phyloP scores from a whole-genome alignment of 2,329 filamentous ascomycete genomes.

The Aspergillus ustus region DNA sequence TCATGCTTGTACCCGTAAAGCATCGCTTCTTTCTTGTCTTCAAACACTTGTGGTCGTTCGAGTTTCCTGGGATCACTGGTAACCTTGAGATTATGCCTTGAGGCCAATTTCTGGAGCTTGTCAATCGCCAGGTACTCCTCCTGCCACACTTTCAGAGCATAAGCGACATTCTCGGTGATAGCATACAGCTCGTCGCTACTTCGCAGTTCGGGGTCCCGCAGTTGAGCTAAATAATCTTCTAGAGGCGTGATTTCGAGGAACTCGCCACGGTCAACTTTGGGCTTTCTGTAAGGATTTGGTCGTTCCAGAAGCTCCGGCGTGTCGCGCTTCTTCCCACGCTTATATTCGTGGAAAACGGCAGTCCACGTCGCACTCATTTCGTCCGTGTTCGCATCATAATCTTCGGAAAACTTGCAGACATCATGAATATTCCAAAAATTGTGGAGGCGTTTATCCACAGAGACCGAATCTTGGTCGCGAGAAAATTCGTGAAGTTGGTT shows the following conservation, averaged over 20 bases:
- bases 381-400: conserved; percentile 38
- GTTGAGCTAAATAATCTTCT: conserved; percentile 41
- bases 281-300: conserved; percentile 41
- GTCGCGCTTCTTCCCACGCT: conserved; percentile 36
- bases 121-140: conserved; percentile 61
- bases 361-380: conserved; percentile 40
- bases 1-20: conserved; percentile 65
- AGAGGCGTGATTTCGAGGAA: conserved; percentile 44
- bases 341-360: conserved; percentile 37
- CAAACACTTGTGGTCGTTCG: conserved; percentile 55
- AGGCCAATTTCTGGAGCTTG: conserved; percentile 53
- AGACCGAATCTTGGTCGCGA: conserved; percentile 27
- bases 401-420: conserved; percentile 36
- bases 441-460: conserved; percentile 37
- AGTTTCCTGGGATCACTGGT: conserved; percentile 57
- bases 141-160: conserved; percentile 60
- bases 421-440: conserved; percentile 45
- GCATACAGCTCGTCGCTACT: conserved; percentile 59
- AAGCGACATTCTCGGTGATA: conserved; percentile 59
- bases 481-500: conserved; percentile 30
- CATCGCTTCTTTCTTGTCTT: conserved; percentile 65
- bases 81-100: conserved; percentile 56
- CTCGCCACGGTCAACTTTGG: conserved; percentile 35
- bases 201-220: conserved; percentile 45
- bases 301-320: conserved; percentile 28